Evolutionary conservation across 129 eudicot species (phyloP).

Genomic region (Rutidosis leptorrhynchoides): DNA sequence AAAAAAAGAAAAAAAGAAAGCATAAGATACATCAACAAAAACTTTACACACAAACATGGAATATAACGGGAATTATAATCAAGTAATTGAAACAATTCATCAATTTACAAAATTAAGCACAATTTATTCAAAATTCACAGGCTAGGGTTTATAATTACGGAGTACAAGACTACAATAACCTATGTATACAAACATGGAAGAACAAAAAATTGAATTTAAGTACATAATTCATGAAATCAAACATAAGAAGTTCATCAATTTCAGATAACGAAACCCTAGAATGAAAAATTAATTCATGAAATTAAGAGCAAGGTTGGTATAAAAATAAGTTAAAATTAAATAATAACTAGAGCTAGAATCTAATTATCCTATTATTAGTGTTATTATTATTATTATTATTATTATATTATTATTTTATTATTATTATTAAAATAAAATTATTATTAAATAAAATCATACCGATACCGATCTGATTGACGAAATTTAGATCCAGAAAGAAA

Average conservation of each 20-base stretch:
- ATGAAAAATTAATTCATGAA: not conserved
- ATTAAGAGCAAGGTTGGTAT: not conserved
- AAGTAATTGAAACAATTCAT: too few relatives aligned
- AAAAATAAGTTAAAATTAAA: too few relatives aligned
- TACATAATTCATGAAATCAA: not conserved
- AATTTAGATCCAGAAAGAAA: constrained; percentile 40
- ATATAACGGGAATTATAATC: not conserved
- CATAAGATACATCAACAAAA: not conserved
- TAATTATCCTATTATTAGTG: too few relatives aligned
- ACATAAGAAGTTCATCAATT: not conserved
- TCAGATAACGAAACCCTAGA: not conserved
- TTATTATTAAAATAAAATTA: too few relatives aligned
- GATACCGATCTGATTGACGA: not conserved
- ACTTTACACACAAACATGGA: not conserved
- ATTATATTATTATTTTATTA: too few relatives aligned
- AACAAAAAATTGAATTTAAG: not conserved
- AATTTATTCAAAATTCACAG: not conserved
- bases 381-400: too few relatives aligned
- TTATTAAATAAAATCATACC: not conserved
- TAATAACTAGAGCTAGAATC: not conserved
- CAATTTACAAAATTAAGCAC: not conserved
- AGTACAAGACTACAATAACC: not conserved
- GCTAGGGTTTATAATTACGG: not conserved
- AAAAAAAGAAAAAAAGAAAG: too few relatives aligned
- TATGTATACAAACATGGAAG: not conserved